A percentile compares a stretch with the other conserved stretches of the same genome.
Conservation (phyloP, 352 stramenopile genomes). For the Phytophthora idaei region DNA sequence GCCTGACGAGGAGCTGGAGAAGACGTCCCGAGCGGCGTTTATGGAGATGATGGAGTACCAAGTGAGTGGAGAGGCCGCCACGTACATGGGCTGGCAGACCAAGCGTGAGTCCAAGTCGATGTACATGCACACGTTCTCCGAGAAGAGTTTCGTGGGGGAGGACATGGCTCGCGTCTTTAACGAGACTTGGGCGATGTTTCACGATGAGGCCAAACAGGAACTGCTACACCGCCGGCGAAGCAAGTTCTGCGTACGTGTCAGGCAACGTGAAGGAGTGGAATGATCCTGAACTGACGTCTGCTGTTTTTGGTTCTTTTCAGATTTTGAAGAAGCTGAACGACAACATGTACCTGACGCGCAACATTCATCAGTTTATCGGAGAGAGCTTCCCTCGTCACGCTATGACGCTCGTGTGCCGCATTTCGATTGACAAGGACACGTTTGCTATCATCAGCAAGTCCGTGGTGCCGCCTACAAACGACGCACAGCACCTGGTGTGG, state of each 20-base stretch:
- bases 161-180: slow-evolving; percentile 82
- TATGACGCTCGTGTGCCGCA: slow-evolving; percentile 82
- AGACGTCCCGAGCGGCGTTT: slow-evolving; percentile 74
- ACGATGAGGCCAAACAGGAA: slow-evolving; percentile 79
- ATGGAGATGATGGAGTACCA: slow-evolving; percentile 86
- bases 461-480: slow-evolving; percentile 75
- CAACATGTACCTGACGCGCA: slow-evolving; percentile 85
- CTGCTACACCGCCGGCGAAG: slow-evolving; percentile 72
- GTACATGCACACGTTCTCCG: slow-evolving; percentile 81
- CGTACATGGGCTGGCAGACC: slow-evolving; percentile 80
- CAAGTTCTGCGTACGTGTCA: slow-evolving; percentile 82
- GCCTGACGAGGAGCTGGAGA: slow-evolving; percentile 76
- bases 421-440: slow-evolving; percentile 84
- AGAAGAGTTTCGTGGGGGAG: slow-evolving; percentile 72
- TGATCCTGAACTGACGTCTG: slow-evolving; percentile 4
- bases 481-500: slow-evolving; percentile 88
- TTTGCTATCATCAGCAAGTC: slow-evolving; percentile 87
- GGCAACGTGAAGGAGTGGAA: background rate
- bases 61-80: slow-evolving; percentile 65
- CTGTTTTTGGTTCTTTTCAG: slow-evolving; percentile 28
- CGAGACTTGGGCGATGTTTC: slow-evolving; percentile 77
- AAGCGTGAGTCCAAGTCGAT: slow-evolving; percentile 88
- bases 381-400: slow-evolving; percentile 86
- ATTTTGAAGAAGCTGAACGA: slow-evolving; percentile 87
- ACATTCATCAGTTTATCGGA: slow-evolving; percentile 89